Conservation (phyloP, 139 green algal species). For the Volvox reticuliferus region DNA sequence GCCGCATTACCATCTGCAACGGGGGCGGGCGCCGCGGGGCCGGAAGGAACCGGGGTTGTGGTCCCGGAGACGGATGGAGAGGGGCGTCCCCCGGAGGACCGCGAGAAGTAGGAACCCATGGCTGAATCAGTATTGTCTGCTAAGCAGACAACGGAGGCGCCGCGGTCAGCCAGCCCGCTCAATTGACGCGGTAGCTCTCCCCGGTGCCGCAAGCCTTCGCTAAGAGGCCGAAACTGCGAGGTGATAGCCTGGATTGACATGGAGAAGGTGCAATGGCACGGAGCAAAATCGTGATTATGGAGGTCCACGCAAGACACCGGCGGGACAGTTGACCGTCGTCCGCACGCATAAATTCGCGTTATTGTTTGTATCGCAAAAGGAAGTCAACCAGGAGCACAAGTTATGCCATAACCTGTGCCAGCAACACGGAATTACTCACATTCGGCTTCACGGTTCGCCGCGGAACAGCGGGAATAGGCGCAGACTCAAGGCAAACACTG, state of each 20-base stretch:
- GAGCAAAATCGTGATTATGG: no score
- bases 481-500: background rate
- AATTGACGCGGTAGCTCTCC: background rate
- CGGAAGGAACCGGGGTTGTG: background rate
- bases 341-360: no score
- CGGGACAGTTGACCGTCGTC: no score
- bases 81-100: background rate
- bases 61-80: background rate
- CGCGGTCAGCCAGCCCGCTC: background rate
- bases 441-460: background rate
- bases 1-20: background rate
- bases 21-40: background rate
- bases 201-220: background rate
- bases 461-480: background rate
- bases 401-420: no score
- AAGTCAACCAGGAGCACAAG: no score
- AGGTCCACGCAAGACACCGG: no score
- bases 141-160: background rate
- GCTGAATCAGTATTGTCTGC: background rate
- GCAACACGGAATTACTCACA: conserved; percentile 1
- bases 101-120: background rate
- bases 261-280: no score
- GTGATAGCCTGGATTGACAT: background rate
- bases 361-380: no score
- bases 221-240: background rate